Percentiles rank a stretch among this genome's conserved stretches.
Evolutionary conservation across 2,329 filamentous ascomycete species (phyloP).

Genomic region (Diplodia corticola): DNA sequence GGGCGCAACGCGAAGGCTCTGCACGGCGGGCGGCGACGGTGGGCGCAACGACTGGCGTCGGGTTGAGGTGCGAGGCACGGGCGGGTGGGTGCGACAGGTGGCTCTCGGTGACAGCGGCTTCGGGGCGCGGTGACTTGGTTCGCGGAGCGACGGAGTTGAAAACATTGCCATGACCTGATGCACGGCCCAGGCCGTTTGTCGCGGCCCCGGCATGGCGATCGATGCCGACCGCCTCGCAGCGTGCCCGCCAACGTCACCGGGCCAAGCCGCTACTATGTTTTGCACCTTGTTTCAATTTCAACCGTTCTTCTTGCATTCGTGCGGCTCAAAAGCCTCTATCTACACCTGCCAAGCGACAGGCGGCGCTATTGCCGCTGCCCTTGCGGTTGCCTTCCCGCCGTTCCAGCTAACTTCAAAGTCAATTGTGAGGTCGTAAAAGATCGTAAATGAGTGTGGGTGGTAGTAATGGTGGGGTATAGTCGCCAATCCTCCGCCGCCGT

Average conservation of each 20-base stretch:
- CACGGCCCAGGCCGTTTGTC: constrained; percentile 11
- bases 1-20: not conserved
- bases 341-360: not conserved
- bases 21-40: not conserved
- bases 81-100: constrained; percentile 15
- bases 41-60: constrained; percentile 1
- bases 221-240: not conserved
- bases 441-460: constrained; percentile 20
- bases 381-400: not conserved
- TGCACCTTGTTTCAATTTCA: constrained; percentile 17
- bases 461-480: constrained; percentile 9
- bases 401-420: not conserved
- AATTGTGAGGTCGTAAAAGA: not conserved
- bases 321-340: not conserved
- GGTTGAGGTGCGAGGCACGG: not conserved
- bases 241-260: not conserved
- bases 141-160: constrained; percentile 17
- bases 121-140: constrained; percentile 14
- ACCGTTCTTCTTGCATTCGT: not conserved
- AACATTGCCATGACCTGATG: constrained; percentile 1
- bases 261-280: constrained; percentile 7
- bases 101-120: constrained; percentile 10
- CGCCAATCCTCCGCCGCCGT: constrained; percentile 3
- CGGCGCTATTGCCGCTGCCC: not conserved
- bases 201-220: constrained; percentile 7